phyloP scores from a whole-genome alignment of 306 rosid genomes.

The Potentilla sterilis region DNA sequence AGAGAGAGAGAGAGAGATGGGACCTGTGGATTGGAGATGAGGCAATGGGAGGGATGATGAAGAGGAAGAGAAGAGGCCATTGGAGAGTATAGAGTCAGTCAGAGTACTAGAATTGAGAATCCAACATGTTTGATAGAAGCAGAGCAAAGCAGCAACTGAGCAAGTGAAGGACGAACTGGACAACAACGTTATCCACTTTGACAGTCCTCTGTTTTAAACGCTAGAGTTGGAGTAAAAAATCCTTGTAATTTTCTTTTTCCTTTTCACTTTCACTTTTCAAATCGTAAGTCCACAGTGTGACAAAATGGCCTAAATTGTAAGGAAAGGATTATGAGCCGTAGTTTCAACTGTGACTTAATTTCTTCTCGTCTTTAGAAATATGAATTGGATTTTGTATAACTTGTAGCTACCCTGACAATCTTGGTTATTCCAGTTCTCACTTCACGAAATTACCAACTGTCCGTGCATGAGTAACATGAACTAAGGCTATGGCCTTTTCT shows the following conservation, averaged over 20 bases:
- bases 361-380: too few species aligned
- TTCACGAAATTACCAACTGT: too few species aligned
- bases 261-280: not conserved
- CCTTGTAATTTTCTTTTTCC: not conserved
- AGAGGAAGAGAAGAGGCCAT: slow-evolving; percentile 68
- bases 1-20: slow-evolving; percentile 9
- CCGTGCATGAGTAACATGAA: not conserved
- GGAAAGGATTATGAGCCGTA: too few species aligned
- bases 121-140: not conserved
- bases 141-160: not conserved
- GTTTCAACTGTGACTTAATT: too few species aligned
- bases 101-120: slow-evolving; percentile 8
- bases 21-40: slow-evolving; percentile 64
- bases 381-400: too few species aligned
- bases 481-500: not conserved
- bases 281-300: too few species aligned
- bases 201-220: not conserved
- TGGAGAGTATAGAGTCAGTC: slow-evolving; percentile 11
- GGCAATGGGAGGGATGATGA: slow-evolving; percentile 45
- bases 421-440: too few species aligned
- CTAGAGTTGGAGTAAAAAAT: not conserved
- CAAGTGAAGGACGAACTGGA: not conserved
- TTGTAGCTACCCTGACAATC: too few species aligned
- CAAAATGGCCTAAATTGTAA: too few species aligned
- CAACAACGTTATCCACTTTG: slow-evolving; percentile 22